phyloP scores from a whole-genome alignment of 2,329 filamentous ascomycete genomes.

The Neurospora sp. region DNA sequence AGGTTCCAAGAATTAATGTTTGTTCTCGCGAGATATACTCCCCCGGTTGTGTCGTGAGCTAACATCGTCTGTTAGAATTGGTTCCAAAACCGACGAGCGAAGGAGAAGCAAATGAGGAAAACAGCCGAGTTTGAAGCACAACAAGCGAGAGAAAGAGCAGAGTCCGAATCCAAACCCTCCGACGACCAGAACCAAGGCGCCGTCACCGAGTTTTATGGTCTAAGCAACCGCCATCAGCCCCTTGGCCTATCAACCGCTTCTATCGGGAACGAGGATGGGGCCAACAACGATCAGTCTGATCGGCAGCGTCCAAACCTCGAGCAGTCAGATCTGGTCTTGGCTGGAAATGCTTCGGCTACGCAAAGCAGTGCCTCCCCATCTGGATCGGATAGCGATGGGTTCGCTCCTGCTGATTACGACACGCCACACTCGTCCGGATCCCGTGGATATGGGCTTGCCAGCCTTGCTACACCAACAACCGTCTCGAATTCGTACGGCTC shows the following conservation, averaged over 20 bases:
- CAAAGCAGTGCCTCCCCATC: conserved; percentile 6
- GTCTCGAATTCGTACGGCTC: conserved; percentile 6
- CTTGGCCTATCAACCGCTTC: conserved; percentile 27
- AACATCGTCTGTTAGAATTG: conserved; percentile 43
- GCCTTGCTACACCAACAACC: conserved; percentile 1
- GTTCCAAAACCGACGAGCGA: conserved; percentile 58
- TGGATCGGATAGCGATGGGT: conserved; percentile 9
- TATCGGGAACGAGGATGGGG: conserved; percentile 16
- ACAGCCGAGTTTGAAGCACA: conserved; percentile 38
- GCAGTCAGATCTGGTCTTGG: neutral
- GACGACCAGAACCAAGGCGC: conserved; percentile 19
- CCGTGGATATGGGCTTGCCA: neutral
- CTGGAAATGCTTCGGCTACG: neutral
- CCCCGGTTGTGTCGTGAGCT: conserved; percentile 3
- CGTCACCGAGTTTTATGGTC: conserved; percentile 24
- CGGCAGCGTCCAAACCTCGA: conserved; percentile 2
- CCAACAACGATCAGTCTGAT: conserved; percentile 5
- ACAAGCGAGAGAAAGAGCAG: conserved; percentile 27
- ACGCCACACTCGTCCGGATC: conserved; percentile 1
- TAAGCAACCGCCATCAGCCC: conserved; percentile 23
- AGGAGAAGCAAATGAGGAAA: conserved; percentile 55
- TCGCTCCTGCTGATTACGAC: conserved; percentile 8
- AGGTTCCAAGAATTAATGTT: conserved; percentile 55
- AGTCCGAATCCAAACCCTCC: conserved; percentile 25
- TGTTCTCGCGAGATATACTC: conserved; percentile 13